Evolutionary conservation across 495 filamentous ascomycete species (phyloP), one percentile per base, ranked within the genome.

Genomic region (Penicillium tannophilum): DNA sequence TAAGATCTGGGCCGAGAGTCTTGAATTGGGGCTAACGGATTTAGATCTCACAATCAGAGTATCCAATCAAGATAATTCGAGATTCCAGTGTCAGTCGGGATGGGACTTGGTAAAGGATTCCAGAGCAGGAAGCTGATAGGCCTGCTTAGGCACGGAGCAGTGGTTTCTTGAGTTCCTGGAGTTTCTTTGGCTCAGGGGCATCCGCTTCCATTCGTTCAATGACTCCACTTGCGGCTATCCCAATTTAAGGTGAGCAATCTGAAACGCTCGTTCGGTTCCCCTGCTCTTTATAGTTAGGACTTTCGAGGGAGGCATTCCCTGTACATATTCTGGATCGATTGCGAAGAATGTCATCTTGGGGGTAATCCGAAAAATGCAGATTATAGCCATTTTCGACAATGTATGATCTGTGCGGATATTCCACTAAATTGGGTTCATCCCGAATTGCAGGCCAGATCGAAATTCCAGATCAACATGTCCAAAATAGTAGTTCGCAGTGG

Each of bases 161-260:
- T 41, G 14, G 39, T 41, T 41, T 33, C 54, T 35, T 35, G 28
- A 26, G 17, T 30, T 26, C 52, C 26, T 47, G 52, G 59, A 63
- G 55, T 41, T 48, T 55, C 48, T 28, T 56, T 56, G 43, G 51
- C 53, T 65, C 65, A 68, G 46, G 65, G 63, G 65, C 52, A 59
- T 19, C 46, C 42, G 59, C 24, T 57, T 44, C 58, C 58, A 64
- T 65, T 62, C 59, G 52, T 48, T 54, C 43, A 56, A 44, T n/a
- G 55, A 58, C 63, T 68, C 65, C 65, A 68, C 65, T 57, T 48
- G 59, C 50, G 65, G 58, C 61, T 63, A 63, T 66, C 65, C 60
- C 58, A 65, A 68, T 68, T 63, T 63, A 55, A 65, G 54, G 44
- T 36, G 62, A 30, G 7, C 11, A 28, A 43, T 52, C 61, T 67